Percentiles rank a stretch among this genome's conserved stretches.
Evolutionary conservation across 305 asterid genomes (phyloP).

Genomic region (Solanum hybrid): DNA sequence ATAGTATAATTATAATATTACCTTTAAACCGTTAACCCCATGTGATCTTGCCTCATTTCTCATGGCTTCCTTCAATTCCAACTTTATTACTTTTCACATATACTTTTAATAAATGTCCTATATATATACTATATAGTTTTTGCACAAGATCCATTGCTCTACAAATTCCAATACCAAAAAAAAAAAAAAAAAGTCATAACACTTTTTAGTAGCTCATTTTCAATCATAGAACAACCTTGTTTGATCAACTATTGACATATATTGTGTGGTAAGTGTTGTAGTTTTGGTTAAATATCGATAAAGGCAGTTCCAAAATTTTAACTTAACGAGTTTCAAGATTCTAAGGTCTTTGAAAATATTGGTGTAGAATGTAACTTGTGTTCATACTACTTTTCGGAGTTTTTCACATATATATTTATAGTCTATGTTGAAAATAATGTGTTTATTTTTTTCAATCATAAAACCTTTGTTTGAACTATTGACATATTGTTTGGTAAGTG

Average conservation of each 20-base stretch:
- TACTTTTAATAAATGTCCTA: not conserved
- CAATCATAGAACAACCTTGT: not conserved
- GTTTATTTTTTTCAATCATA: not conserved
- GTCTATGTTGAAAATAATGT: not conserved
- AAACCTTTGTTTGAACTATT: not conserved
- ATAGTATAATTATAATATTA: slow-evolving; percentile 9
- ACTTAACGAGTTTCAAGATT: not conserved
- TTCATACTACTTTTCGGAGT: not conserved
- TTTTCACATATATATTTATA: not conserved
- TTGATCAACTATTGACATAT: not conserved
- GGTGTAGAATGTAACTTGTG: not conserved
- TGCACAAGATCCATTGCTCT: slow-evolving; percentile 13
- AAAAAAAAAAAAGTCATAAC: not conserved
- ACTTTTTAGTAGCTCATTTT: not conserved
- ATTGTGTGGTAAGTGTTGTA: not conserved
- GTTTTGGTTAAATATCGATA: not conserved
- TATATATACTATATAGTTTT: not conserved
- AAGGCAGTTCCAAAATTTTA: not conserved
- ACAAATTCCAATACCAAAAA: slow-evolving; percentile 3
- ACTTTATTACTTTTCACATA: slow-evolving; percentile 24
- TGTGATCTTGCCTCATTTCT: slow-evolving; percentile 67
- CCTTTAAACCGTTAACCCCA: slow-evolving; percentile 42
- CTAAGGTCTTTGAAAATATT: not conserved
- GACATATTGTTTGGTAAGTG: not conserved
- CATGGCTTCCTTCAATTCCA: slow-evolving; percentile 41